Conservation (phyloP, 1,284 basidiomycete species). For the Apiotrichum brassicae region DNA sequence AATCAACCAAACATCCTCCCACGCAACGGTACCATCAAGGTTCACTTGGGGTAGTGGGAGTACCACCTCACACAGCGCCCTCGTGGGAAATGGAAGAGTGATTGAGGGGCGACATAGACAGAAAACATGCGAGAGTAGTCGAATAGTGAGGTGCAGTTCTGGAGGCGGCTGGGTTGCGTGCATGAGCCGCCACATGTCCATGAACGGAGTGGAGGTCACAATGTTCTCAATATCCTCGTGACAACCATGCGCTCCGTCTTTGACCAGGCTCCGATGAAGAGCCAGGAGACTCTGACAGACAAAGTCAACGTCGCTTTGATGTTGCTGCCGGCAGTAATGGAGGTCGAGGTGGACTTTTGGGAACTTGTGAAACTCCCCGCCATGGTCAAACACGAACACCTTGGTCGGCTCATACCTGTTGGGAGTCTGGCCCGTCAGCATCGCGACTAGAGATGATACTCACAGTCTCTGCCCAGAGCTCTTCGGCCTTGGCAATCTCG, state of each 20-base stretch:
- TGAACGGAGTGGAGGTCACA: neutral
- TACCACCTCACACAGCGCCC: neutral
- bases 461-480: neutral
- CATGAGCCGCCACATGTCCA: neutral
- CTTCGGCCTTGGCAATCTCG: neutral
- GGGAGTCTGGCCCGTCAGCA: neutral
- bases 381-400: neutral
- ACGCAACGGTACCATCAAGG: neutral
- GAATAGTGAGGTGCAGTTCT: neutral
- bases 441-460: neutral
- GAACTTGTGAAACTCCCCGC: neutral
- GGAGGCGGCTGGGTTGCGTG: neutral
- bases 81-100: neutral
- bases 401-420: too few species aligned
- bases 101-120: neutral
- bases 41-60: slow-evolving; percentile 2
- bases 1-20: neutral
- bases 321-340: neutral
- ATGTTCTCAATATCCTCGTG: neutral
- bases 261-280: neutral
- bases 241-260: neutral
- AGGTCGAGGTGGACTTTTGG: neutral
- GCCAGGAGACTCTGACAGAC: neutral
- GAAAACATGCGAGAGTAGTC: neutral
- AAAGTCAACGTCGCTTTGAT: neutral